These are phyloP conservation scores for Condylostoma magnum DNA, from an alignment of 169 alveolate genomes.

Conservation along the genomic window DNA sequence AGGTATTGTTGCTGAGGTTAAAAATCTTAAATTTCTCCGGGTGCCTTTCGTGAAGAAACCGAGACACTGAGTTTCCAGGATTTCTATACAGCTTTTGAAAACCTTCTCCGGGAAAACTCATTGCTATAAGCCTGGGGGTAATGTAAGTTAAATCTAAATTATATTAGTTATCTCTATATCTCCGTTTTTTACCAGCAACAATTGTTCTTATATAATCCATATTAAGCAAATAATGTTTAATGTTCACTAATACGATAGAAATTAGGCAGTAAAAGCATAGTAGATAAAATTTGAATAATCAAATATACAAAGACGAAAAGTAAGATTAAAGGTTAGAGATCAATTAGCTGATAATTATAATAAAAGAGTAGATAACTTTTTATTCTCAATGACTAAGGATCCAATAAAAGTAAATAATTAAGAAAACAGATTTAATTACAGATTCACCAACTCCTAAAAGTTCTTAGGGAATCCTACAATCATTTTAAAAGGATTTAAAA, in stretches of 20 bases:
- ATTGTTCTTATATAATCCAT: constrained; percentile 25
- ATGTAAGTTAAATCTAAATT: constrained; percentile 47
- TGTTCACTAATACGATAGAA: constrained; percentile 4
- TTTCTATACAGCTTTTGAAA: constrained; percentile 47
- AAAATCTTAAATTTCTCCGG: constrained; percentile 58
- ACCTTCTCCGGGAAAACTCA: constrained; percentile 65
- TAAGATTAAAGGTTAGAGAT: not conserved
- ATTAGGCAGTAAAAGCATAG: not conserved
- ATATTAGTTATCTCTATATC: constrained; percentile 34
- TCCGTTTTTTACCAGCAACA: constrained; percentile 53
- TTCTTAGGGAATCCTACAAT: constrained; percentile 1
- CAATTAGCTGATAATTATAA: constrained; percentile 1
- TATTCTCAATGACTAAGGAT: constrained; percentile 9
- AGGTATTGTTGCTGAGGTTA: constrained; percentile 64
- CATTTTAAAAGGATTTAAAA: not conserved
- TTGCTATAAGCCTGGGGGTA: constrained; percentile 58
- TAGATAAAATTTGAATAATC: not conserved
- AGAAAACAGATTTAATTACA: not conserved
- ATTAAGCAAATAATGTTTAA: constrained; percentile 9
- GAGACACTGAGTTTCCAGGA: constrained; percentile 47
- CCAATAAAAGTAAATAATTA: not conserved
- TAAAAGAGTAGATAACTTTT: constrained; percentile 2
- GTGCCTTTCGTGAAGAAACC: constrained; percentile 71
- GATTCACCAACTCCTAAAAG: not conserved
- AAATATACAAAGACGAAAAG: not conserved